phyloP scores from a whole-genome alignment of 2,329 filamentous ascomycete genomes.

The Fusarium concolor region DNA sequence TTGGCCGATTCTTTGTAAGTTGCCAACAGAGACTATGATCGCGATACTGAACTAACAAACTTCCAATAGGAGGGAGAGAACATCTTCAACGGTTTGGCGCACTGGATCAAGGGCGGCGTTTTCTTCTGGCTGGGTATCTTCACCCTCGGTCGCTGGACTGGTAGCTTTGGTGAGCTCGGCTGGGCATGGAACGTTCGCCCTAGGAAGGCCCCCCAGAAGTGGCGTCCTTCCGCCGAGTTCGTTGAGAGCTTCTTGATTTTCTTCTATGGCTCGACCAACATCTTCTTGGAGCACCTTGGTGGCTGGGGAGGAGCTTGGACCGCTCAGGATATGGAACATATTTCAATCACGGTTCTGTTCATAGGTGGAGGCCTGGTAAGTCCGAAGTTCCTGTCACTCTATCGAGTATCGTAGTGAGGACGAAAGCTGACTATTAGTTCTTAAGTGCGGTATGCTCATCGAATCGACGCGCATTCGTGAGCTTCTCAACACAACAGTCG shows the following conservation, averaged over 20 bases:
- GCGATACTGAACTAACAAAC: constrained; percentile 4
- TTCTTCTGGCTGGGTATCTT: constrained; percentile 95
- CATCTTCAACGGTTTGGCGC: constrained; percentile 87
- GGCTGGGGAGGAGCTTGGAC: constrained; percentile 78
- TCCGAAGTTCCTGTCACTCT: constrained; percentile 23
- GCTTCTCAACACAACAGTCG: constrained; percentile 68
- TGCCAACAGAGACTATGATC: background rate
- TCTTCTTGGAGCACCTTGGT: constrained; percentile 90
- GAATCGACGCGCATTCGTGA: constrained; percentile 78
- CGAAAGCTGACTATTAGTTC: constrained; percentile 38
- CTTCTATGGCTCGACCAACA: constrained; percentile 87
- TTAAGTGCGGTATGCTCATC: constrained; percentile 82
- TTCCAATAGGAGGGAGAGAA: constrained; percentile 68
- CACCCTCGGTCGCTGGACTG: constrained; percentile 89
- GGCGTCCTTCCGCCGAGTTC: constrained; percentile 87
- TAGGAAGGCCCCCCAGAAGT: constrained; percentile 64
- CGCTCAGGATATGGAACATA: constrained; percentile 86
- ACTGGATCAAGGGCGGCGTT: constrained; percentile 93
- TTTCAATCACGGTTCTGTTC: constrained; percentile 93
- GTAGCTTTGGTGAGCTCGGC: constrained; percentile 88
- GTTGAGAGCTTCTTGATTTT: constrained; percentile 91
- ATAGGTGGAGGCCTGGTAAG: constrained; percentile 88
- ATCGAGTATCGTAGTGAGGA: background rate
- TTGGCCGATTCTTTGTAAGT: constrained; percentile 86
- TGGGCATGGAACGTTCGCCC: constrained; percentile 97